Evolutionary conservation across 129 eudicot genomes (phyloP).

Genomic region (Flaveria linearis): DNA sequence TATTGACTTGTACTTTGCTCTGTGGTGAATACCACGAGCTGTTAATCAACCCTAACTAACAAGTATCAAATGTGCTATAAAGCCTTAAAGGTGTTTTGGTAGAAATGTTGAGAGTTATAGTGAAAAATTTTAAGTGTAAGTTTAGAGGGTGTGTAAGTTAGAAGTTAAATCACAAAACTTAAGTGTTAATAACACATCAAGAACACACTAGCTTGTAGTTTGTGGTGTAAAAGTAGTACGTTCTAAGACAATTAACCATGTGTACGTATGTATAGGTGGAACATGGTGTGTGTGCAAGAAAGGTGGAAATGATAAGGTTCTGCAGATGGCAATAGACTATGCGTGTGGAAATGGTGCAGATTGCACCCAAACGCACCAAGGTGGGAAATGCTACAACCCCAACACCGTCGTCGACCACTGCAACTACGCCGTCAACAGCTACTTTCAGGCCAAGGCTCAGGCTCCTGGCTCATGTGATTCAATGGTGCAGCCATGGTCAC

Average conservation of each 20-base stretch:
- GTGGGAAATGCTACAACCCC: slow-evolving; percentile 71
- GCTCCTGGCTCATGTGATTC: slow-evolving; percentile 57
- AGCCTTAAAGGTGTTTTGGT: too few species aligned
- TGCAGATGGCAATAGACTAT: slow-evolving; percentile 73
- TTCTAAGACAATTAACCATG: slow-evolving; percentile 24
- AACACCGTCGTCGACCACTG: slow-evolving; percentile 76
- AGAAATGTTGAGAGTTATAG: too few species aligned
- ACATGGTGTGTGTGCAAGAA: slow-evolving; percentile 78
- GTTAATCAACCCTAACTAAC: too few species aligned
- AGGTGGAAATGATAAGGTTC: slow-evolving; percentile 46
- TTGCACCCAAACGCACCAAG: slow-evolving; percentile 63
- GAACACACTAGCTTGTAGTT: neutral
- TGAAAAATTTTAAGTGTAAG: too few species aligned
- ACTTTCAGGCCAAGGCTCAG: slow-evolving; percentile 64
- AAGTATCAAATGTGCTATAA: too few species aligned
- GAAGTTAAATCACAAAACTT: too few species aligned
- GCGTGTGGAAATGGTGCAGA: slow-evolving; percentile 94
- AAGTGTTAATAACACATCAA: too few species aligned
- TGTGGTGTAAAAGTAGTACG: neutral
- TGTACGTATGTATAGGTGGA: slow-evolving; percentile 37
- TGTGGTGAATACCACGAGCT: too few species aligned
- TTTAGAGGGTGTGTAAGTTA: too few species aligned
- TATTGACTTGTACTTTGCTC: slow-evolving; percentile 13
- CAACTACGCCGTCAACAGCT: slow-evolving; percentile 78
- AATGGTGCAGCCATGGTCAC: slow-evolving; percentile 54